phyloP scores from a whole-genome alignment of 192 early-diverging fungal genomes.

The Mortierella antarctica region DNA sequence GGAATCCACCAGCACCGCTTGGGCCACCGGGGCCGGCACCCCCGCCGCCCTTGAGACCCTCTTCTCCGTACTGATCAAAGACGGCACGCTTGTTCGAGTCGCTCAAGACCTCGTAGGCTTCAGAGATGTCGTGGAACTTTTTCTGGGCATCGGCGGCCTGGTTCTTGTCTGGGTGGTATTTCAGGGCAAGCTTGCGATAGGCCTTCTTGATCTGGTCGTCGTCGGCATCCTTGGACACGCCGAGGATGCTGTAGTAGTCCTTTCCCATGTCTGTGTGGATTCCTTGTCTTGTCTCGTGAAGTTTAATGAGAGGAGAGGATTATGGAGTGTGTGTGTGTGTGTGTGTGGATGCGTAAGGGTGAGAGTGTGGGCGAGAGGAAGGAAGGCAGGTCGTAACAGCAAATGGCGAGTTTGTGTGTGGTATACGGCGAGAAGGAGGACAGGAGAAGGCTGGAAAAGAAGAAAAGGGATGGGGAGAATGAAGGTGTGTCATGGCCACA shows the following conservation, averaged over 20 bases:
- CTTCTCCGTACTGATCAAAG: constrained; percentile 97
- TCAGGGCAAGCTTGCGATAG: constrained; percentile 77
- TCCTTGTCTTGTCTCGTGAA: constrained; percentile 3
- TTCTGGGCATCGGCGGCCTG: constrained; percentile 64
- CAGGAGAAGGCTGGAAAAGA: not conserved
- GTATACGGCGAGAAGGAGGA: not conserved
- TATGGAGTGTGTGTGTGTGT: not conserved
- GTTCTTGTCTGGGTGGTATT: constrained; percentile 78
- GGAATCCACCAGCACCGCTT: constrained; percentile 62
- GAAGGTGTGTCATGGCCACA: not conserved
- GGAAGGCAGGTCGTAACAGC: not conserved
- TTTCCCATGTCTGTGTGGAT: constrained; percentile 29
- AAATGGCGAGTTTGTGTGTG: constrained; percentile 1
- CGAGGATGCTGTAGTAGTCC: constrained; percentile 78
- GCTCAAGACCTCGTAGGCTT: constrained; percentile 96
- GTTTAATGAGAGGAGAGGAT: not conserved
- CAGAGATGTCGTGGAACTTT: constrained; percentile 97
- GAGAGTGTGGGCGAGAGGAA: not conserved
- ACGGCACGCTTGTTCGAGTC: constrained; percentile 94
- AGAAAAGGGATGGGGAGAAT: not conserved
- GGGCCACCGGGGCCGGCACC: constrained; percentile 62
- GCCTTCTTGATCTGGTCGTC: constrained; percentile 80
- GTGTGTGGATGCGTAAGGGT: not conserved
- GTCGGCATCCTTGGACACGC: constrained; percentile 65
- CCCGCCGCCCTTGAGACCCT: constrained; percentile 86